Evolutionary conservation across 2,329 filamentous ascomycete species (phyloP).

Genomic region (Pseudocercospora vitis): DNA sequence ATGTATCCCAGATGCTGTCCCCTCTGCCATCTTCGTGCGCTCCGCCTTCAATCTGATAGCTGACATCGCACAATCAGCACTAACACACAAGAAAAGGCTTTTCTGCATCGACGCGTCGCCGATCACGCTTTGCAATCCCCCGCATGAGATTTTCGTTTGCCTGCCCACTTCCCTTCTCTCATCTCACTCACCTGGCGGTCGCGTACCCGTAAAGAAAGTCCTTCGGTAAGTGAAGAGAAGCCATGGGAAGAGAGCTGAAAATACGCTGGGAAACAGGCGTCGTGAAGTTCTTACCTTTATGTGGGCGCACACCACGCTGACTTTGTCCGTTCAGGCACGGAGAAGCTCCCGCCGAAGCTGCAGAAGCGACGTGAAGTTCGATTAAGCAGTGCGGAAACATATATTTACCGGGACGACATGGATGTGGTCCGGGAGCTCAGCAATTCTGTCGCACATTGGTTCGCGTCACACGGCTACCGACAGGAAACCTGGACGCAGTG

Average conservation of each 20-base stretch:
- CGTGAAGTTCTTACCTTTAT: background rate
- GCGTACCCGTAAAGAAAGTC: slow-evolving; percentile 73
- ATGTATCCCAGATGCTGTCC: slow-evolving; percentile 87
- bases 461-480: too few relatives aligned
- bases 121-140: background rate
- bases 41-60: slow-evolving; percentile 85
- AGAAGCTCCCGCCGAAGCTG: slow-evolving; percentile 8
- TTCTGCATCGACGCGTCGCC: slow-evolving; percentile 26
- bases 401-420: slow-evolving; percentile 10
- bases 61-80: slow-evolving; percentile 38
- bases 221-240: slow-evolving; percentile 24
- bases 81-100: background rate
- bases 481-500: background rate
- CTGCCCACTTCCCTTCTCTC: slow-evolving; percentile 51
- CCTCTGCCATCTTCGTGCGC: slow-evolving; percentile 72
- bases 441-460: slow-evolving; percentile 5
- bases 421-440: slow-evolving; percentile 4
- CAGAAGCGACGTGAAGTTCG: slow-evolving; percentile 13
- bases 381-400: slow-evolving; percentile 10
- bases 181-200: slow-evolving; percentile 55
- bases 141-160: background rate
- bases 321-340: slow-evolving; percentile 11
- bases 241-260: slow-evolving; percentile 12
- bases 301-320: background rate
- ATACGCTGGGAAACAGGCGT: background rate